Base-by-base conservation (phyloP, 192 early-diverging fungal species). In the Linnemannia hyalina region DNA sequence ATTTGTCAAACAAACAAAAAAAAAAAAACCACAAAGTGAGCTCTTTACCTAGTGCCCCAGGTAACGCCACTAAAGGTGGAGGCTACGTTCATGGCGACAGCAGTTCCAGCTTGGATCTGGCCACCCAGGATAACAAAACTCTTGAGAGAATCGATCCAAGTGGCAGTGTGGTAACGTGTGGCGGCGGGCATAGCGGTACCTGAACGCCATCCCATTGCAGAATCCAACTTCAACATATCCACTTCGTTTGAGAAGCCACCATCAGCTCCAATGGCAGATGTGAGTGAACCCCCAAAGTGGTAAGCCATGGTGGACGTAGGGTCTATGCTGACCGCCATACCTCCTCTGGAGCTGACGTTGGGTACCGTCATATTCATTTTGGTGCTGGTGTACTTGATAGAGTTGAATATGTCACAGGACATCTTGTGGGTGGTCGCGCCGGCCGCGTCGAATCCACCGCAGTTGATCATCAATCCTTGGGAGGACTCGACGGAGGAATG, bases 111-210 rank as follows among this genome's bases (percentile, higher is more conserved):
- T 0, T 22, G 26, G 42, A 52, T 38, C 26, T 65, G 78, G 18
- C 84, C 84, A 20, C 84, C 84, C 5, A 86, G 29, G 23, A 86
- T 68, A 2, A 86, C 42, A 10, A 78, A 0, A 10, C 72, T 79
- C 13, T 60, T 68, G 40, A 69, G 46, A 32, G 29, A 35, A 3
- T 55, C 60, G 35, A 86, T 54, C 40, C 41, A 86, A 18, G 75
- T 86, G 0, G 80, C 84, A 7, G 84, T 81, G 70, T 86, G 84
- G 42, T 73, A 80, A 10, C 54, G 80, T 4, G 54, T 40, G 11
- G 71, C 55, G 6, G 16, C 8, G 4, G 38, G 35, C 73, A 85
- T 77, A 8, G 20, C 8, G 1, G 69, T 35, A 35, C 22, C 57
- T 8, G 63, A 36, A 11, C 68, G 74, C 82, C 82, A 85, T 29